Conservation (phyloP, 768 basidiomycete genomes). For the Psilocybe cyanescens region DNA sequence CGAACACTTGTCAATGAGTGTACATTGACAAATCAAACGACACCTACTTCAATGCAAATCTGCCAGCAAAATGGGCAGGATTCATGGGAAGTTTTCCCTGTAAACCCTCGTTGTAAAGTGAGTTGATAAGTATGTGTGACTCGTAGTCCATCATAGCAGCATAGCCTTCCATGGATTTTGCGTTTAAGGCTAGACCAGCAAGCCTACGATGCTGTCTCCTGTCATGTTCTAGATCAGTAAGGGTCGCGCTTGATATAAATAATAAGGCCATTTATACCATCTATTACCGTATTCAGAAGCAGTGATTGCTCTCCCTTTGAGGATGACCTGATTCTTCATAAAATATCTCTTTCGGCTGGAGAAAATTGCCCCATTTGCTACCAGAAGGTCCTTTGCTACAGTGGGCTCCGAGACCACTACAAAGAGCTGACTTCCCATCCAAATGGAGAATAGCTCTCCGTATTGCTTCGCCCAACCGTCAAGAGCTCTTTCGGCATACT, state of each 20-base stretch:
- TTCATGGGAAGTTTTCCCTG: slow-evolving; percentile 39
- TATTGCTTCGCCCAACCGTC: slow-evolving; percentile 36
- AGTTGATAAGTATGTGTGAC: slow-evolving; percentile 39
- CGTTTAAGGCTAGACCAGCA: slow-evolving; percentile 33
- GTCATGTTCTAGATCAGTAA: not conserved
- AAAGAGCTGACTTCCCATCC: slow-evolving; percentile 42
- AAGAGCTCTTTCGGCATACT: slow-evolving; percentile 37
- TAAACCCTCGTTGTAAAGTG: slow-evolving; percentile 35
- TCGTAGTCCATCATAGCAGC: slow-evolving; percentile 39
- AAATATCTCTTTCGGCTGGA: slow-evolving; percentile 37
- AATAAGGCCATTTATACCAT: slow-evolving; percentile 26
- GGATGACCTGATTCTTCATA: slow-evolving; percentile 39
- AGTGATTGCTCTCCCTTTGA: slow-evolving; percentile 35
- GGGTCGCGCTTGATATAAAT: not conserved
- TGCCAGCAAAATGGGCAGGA: slow-evolving; percentile 41
- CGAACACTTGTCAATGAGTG: not conserved
- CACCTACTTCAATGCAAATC: slow-evolving; percentile 25
- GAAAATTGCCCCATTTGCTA: slow-evolving; percentile 38
- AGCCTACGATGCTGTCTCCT: slow-evolving; percentile 48
- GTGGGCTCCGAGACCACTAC: slow-evolving; percentile 38
- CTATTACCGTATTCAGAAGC: slow-evolving; percentile 34
- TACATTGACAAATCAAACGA: too few species aligned
- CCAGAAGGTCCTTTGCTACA: slow-evolving; percentile 36
- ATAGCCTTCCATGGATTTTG: slow-evolving; percentile 38
- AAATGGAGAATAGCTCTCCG: slow-evolving; percentile 38